A percentile compares a stretch with the other conserved stretches of the same genome.
Conservation (phyloP, 306 rosid genomes). For the Arachis hypogaea region DNA sequence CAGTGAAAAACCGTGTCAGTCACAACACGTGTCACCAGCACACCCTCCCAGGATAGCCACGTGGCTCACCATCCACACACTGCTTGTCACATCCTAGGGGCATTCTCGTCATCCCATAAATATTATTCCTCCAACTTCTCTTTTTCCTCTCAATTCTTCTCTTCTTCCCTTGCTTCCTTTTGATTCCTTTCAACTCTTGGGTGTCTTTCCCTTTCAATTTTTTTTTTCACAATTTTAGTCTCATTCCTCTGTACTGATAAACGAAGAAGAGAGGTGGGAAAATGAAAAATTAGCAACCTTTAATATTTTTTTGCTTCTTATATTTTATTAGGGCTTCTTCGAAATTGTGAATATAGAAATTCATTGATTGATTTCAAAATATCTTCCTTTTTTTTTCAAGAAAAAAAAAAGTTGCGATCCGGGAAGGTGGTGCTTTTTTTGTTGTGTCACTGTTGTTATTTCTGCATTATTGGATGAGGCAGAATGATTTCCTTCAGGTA, state of each 20-base stretch:
- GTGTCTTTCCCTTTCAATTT: background rate
- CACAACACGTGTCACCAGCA: conserved; percentile 56
- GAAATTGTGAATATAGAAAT: background rate
- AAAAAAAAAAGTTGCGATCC: conserved; percentile 25
- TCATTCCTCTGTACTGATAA: conserved; percentile 3
- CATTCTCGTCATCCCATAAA: conserved; percentile 42
- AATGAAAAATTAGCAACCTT: background rate
- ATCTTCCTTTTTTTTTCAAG: background rate
- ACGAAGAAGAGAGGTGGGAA: background rate
- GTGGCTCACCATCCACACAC: conserved; percentile 42
- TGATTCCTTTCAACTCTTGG: background rate
- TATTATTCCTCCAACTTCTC: background rate
- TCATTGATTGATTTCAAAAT: conserved; percentile 5
- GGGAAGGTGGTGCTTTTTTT: conserved; percentile 31
- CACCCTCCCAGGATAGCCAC: conserved; percentile 43
- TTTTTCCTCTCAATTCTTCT: background rate
- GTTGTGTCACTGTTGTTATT: conserved; percentile 9
- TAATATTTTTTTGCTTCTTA: conserved; percentile 10
- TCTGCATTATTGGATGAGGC: conserved; percentile 19
- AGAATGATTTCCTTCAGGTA: conserved; percentile 41
- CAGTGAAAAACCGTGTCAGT: conserved; percentile 41
- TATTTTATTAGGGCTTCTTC: background rate
- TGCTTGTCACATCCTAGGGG: conserved; percentile 48
- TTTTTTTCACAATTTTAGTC: background rate
- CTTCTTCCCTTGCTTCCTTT: background rate